A percentile compares a stretch with the other conserved stretches of the same genome.
phyloP scores from a whole-genome alignment of 306 rosid species.

The Pyrus communis region DNA sequence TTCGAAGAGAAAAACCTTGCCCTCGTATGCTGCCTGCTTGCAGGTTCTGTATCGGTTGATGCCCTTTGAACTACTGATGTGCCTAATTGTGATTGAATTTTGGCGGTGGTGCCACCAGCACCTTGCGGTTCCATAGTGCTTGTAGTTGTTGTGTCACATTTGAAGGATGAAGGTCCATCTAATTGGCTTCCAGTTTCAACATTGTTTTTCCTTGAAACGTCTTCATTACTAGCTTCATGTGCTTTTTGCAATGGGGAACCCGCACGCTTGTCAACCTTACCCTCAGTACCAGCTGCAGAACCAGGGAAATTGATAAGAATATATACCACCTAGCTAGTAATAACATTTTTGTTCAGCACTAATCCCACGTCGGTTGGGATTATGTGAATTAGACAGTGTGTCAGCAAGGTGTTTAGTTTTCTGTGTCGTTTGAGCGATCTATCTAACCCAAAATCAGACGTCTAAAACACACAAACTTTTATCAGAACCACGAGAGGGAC shows the following conservation, averaged over 20 bases:
- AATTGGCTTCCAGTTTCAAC: background rate
- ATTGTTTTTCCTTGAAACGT: constrained; percentile 2
- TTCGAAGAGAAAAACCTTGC: constrained; percentile 50
- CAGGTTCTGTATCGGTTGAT: constrained; percentile 1
- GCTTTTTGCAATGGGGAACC: background rate
- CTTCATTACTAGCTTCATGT: constrained; percentile 25
- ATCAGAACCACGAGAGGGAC: background rate
- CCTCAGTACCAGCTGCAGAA: background rate
- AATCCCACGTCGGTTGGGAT: too few species aligned
- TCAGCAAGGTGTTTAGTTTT: too few species aligned
- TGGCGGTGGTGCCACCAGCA: background rate
- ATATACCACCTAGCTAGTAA: background rate
- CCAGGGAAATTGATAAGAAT: background rate
- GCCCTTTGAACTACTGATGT: constrained; percentile 1
- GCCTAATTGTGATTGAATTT: background rate
- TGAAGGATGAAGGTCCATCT: background rate
- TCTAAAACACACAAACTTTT: background rate
- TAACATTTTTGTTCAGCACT: too few species aligned
- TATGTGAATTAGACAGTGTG: too few species aligned
- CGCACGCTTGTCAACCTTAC: background rate
- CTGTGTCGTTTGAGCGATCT: too few species aligned
- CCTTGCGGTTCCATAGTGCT: background rate
- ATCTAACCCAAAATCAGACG: background rate
- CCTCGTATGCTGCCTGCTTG: background rate
- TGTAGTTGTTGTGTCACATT: background rate